Conservation (phyloP, 2,329 filamentous ascomycete species). For the Pseudocercospora musae region DNA sequence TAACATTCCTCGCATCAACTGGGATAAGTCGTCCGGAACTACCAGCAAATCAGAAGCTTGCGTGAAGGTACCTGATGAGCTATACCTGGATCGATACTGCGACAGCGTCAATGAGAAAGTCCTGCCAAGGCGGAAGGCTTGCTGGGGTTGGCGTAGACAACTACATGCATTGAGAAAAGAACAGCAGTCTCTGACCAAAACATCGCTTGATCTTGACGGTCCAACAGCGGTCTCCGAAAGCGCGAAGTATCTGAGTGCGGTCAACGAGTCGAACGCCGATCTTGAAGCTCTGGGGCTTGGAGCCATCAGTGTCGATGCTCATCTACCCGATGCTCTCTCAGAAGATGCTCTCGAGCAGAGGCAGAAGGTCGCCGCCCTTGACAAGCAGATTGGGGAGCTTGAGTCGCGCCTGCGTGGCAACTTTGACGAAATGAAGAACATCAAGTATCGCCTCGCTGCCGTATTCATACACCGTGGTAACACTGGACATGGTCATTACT, state of each 20-base stretch:
- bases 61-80: constrained; percentile 71
- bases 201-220: constrained; percentile 22
- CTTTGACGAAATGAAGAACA: constrained; percentile 61
- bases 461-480: constrained; percentile 86
- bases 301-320: constrained; percentile 41
- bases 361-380: constrained; percentile 44
- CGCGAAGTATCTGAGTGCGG: constrained; percentile 43
- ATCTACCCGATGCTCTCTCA: constrained; percentile 44
- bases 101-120: constrained; percentile 60
- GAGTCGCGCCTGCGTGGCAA: constrained; percentile 52
- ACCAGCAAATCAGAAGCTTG: constrained; percentile 73
- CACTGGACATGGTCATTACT: constrained; percentile 74
- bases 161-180: constrained; percentile 42
- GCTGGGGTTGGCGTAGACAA: constrained; percentile 70
- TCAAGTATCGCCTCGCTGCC: constrained; percentile 80
- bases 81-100: constrained; percentile 89
- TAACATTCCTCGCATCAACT: constrained; percentile 79
- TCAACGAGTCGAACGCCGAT: constrained; percentile 36
- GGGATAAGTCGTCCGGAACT: constrained; percentile 55
- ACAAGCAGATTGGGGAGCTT: constrained; percentile 44
- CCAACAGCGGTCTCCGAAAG: constrained; percentile 30
- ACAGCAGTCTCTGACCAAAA: constrained; percentile 26
- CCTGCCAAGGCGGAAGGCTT: constrained; percentile 62
- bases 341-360: constrained; percentile 45
- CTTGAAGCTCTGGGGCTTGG: constrained; percentile 34